Base-by-base conservation (phyloP, 1,139 yeast species). In the Torulaspora globosa region DNA sequence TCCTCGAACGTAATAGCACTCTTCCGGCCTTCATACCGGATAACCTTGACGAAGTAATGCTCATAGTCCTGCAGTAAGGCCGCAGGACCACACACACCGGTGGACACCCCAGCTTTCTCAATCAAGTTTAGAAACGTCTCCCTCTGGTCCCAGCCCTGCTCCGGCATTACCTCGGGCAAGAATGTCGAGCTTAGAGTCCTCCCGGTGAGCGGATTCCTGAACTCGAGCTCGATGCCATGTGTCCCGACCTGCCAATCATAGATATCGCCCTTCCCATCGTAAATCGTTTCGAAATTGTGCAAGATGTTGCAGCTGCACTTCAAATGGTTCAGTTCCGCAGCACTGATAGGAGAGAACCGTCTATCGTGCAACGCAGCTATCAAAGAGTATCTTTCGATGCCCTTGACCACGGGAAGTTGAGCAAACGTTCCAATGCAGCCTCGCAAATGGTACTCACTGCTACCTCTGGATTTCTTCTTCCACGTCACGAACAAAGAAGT, bases 351-450 rank as follows among this genome's bases (percentile, higher is more conserved):
- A 1, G 72, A 59, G 62, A 92, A 92, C 45, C 99, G 68, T 1
- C 82, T 67, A 59, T 92, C 98, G 45, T 85, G 76, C 4, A 88
- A 67, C 0, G 95, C 88, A 1, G 96, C 82, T 21, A 77, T 73
- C 24, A 82, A 46, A 0, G 96, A 73, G 60, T 82, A 92, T 39
- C 74, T 71, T 21, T 68, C 62, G 1, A 89, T 75, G 0, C 95
- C 96, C 1, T 61, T 47, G 23, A 74, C 80, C 8, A 86, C 58
- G 0, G 72, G 69, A 41, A 68, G 46, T 12, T 68, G 64, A 1
- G 70, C 59, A 62, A 92, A 90, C 0, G 96, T 90, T 1, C 98
- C 98, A 47, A 92, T 92, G 61, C 98, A 92, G 0, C 98, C 98
- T 43, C 97, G 72, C 41, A 92, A 70, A 14, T 71, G 69, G 45